Evolutionary conservation across 768 basidiomycete species (phyloP).

Genomic region (Peribolospora kevripleyi): DNA sequence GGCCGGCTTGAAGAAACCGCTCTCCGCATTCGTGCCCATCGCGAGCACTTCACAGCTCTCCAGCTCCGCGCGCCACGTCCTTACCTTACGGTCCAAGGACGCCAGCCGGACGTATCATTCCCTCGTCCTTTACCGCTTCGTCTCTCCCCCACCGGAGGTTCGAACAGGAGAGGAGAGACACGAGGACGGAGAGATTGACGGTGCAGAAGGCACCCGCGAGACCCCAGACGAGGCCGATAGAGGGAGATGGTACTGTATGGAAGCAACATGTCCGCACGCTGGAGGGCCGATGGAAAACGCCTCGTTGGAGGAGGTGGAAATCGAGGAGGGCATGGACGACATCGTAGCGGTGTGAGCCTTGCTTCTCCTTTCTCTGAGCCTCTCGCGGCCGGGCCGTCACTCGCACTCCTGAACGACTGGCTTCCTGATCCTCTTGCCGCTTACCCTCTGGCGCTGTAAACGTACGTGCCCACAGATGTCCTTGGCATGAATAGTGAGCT

Average conservation of each 20-base stretch:
- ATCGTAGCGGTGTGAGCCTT: conserved; percentile 5
- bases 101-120: neutral
- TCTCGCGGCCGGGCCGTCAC: no score
- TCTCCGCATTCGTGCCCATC: no score
- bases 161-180: no score
- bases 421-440: no score
- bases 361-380: neutral
- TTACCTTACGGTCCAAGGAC: neutral
- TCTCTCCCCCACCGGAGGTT: neutral
- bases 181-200: no score
- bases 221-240: neutral
- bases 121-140: conserved; percentile 4
- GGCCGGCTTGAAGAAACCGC: no score
- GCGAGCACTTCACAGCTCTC: no score
- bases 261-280: conserved; percentile 5
- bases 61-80: neutral
- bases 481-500: no score
- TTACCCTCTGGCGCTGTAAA: conserved; percentile 4
- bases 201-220: no score
- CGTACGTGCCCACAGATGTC: neutral
- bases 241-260: conserved; percentile 1
- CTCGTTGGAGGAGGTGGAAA: neutral
- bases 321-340: conserved; percentile 1
- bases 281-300: conserved; percentile 5
- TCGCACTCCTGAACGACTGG: no score